phyloP scores from a whole-genome alignment of 225 moss, liverwort and hornwort species.

The Straminergon stramineum region DNA sequence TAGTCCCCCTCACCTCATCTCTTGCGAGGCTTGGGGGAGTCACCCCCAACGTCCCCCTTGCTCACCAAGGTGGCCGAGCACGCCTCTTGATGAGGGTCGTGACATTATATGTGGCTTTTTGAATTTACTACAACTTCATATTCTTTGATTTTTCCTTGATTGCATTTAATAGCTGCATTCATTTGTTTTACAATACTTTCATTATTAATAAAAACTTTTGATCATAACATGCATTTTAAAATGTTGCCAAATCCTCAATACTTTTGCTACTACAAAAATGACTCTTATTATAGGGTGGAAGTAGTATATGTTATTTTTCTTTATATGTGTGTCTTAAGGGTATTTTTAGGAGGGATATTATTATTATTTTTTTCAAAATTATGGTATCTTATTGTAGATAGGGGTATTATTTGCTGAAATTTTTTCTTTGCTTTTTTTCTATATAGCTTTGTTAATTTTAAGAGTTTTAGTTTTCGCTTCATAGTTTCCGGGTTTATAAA shows the following conservation, averaged over 20 bases:
- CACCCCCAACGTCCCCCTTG: no score
- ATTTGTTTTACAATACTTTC: no score
- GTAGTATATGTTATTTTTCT: not conserved
- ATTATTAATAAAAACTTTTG: not conserved
- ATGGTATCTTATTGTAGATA: not conserved
- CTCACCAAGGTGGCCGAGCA: no score
- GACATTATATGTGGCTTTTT: not conserved
- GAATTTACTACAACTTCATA: no score
- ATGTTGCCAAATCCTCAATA: not conserved
- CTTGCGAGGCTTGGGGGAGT: no score
- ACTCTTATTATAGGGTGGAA: no score
- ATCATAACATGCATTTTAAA: not conserved
- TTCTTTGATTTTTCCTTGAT: no score
- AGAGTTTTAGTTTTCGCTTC: not conserved
- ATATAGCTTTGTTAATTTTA: not conserved
- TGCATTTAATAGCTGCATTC: no score
- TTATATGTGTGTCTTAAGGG: not conserved
- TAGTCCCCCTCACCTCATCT: no score
- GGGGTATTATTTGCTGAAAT: accelerated
- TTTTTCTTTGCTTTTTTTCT: not conserved
- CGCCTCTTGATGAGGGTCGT: no score
- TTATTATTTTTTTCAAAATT: not conserved
- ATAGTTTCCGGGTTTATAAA: accelerated
- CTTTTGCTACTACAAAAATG: not conserved
- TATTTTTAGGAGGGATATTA: not conserved